These are phyloP conservation scores for Grigorovia yakushimaensis DNA, from an alignment of 805 yeast species.

Conservation along the genomic window DNA sequence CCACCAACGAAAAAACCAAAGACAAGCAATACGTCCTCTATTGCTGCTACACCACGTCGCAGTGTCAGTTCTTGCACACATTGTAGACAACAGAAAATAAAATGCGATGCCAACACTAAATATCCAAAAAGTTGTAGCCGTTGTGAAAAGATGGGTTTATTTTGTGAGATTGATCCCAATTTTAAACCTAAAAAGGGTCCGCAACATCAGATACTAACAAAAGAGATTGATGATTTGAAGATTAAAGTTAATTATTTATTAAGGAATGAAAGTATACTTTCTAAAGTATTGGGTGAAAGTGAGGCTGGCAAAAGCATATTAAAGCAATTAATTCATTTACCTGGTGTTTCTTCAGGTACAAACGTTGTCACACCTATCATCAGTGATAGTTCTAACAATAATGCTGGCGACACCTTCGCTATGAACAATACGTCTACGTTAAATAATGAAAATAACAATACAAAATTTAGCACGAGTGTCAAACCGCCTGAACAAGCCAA, in stretches of 20 bases:
- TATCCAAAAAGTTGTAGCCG: conserved; percentile 76
- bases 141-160: conserved; percentile 68
- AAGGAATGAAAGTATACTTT: conserved; percentile 45
- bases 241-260: conserved; percentile 58
- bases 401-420: not conserved
- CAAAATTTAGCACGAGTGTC: not conserved
- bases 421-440: not conserved
- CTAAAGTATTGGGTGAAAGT: conserved; percentile 2
- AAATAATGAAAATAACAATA: not conserved
- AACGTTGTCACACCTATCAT: not conserved
- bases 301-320: conserved; percentile 3
- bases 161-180: conserved; percentile 84
- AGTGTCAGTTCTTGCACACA: conserved; percentile 90
- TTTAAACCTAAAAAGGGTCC: conserved; percentile 88
- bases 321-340: not conserved
- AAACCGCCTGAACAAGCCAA: not conserved
- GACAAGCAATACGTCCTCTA: not conserved
- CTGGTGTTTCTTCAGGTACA: not conserved
- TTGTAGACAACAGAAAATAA: conserved; percentile 89
- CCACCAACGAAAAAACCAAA: not conserved
- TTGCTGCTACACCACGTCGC: not conserved
- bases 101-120: conserved; percentile 80
- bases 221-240: conserved; percentile 75
- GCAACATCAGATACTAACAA: conserved; percentile 72
- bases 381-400: not conserved